phyloP scores from a whole-genome alignment of 306 rosid species.

The Fragaria vesca region DNA sequence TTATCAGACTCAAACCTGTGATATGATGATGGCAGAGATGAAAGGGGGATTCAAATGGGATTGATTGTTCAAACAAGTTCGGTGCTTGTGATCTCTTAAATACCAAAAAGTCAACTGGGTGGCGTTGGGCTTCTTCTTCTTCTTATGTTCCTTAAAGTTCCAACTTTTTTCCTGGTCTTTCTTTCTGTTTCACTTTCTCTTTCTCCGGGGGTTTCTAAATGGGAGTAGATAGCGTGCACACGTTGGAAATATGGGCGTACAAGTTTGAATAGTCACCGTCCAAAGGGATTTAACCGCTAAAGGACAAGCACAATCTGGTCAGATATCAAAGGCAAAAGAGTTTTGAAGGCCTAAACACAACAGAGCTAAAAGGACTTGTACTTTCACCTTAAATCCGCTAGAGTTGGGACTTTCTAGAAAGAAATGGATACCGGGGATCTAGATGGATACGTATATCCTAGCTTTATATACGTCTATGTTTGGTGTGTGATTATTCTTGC shows the following conservation, averaged over 20 bases:
- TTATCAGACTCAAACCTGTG: background rate
- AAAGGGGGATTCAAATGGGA: background rate
- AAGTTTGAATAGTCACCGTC: background rate
- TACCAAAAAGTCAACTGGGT: slow-evolving; percentile 6
- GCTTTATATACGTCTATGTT: too few species aligned
- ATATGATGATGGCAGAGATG: background rate
- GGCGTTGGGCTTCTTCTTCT: background rate
- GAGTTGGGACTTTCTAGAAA: too few species aligned
- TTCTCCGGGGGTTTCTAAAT: background rate
- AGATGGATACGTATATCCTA: background rate
- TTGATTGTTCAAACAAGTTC: background rate
- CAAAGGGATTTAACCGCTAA: background rate
- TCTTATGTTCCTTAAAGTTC: background rate
- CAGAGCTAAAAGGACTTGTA: too few species aligned
- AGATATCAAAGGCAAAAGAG: background rate
- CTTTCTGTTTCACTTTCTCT: background rate
- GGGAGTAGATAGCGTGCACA: background rate
- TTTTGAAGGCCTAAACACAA: background rate
- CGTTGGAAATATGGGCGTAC: background rate
- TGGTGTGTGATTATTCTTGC: too few species aligned
- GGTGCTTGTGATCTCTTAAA: background rate
- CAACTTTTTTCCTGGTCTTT: background rate
- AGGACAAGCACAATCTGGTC: background rate
- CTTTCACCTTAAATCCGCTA: too few species aligned
- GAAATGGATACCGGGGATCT: background rate